Evolutionary conservation across 345 rosid genomes (phyloP).

Genomic region (Citrus glauca): DNA sequence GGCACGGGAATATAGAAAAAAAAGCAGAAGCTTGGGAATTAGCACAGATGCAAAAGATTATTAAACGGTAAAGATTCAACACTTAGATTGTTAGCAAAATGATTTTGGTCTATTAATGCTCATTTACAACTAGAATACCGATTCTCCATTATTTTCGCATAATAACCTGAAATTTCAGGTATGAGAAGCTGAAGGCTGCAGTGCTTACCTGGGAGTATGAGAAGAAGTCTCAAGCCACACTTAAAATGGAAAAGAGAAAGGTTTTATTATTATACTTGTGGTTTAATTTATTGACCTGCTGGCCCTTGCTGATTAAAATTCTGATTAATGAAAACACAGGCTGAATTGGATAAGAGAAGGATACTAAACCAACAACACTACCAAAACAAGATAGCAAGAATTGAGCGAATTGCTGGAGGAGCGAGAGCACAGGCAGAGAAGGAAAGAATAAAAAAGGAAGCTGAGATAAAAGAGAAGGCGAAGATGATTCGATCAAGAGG

Average conservation of each 20-base stretch:
- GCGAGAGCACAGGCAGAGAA: constrained; percentile 63
- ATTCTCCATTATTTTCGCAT: neutral
- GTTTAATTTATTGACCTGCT: neutral
- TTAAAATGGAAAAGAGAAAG: constrained; percentile 55
- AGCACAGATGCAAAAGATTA: constrained; percentile 43
- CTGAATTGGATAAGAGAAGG: constrained; percentile 56
- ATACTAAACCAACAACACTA: constrained; percentile 41
- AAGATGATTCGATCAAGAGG: constrained; percentile 41
- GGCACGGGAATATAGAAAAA: constrained; percentile 20
- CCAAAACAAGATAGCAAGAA: constrained; percentile 50
- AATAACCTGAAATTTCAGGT: constrained; percentile 37
- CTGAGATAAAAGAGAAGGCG: constrained; percentile 45
- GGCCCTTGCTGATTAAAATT: neutral
- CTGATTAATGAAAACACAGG: constrained; percentile 31
- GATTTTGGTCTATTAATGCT: neutral
- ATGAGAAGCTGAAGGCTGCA: constrained; percentile 50
- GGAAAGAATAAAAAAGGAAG: constrained; percentile 50
- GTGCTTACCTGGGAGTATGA: constrained; percentile 68
- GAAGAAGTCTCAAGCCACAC: constrained; percentile 53
- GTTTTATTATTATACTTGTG: constrained; percentile 17
- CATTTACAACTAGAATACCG: neutral
- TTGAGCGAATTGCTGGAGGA: constrained; percentile 45
- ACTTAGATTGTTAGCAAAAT: neutral
- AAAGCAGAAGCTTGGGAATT: constrained; percentile 72
- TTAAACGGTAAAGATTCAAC: constrained; percentile 35